Conservation (phyloP, 2,329 filamentous ascomycete genomes). For the Hymenoscyphus infarciens region DNA sequence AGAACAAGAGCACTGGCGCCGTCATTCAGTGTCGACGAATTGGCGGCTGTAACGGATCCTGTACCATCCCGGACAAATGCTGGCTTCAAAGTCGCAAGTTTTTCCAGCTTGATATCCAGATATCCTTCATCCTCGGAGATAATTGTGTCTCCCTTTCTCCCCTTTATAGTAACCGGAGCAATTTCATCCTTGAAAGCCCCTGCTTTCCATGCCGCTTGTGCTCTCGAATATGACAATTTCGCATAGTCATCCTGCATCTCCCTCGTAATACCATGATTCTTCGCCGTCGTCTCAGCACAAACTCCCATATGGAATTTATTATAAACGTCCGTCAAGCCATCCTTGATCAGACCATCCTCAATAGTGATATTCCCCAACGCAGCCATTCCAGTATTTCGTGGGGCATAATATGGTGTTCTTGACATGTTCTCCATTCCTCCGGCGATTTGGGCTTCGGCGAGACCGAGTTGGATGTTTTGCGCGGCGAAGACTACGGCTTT, state of each 20-base stretch:
- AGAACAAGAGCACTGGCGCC: slow-evolving; percentile 88
- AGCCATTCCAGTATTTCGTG: slow-evolving; percentile 75
- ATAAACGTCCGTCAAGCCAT: slow-evolving; percentile 94
- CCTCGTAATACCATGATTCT: slow-evolving; percentile 75
- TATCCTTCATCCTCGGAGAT: slow-evolving; percentile 86
- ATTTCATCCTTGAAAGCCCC: slow-evolving; percentile 87
- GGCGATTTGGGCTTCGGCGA: slow-evolving; percentile 83
- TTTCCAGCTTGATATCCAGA: slow-evolving; percentile 80
- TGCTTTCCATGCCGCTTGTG: slow-evolving; percentile 83
- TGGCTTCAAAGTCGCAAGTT: slow-evolving; percentile 81
- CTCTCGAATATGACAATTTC: slow-evolving; percentile 82
- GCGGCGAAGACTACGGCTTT: slow-evolving; percentile 90
- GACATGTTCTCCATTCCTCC: slow-evolving; percentile 99
- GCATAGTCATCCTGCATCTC: slow-evolving; percentile 91
- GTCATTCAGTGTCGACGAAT: slow-evolving; percentile 91
- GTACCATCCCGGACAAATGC: slow-evolving; percentile 84
- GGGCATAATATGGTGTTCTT: slow-evolving; percentile 84
- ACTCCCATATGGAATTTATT: slow-evolving; percentile 98
- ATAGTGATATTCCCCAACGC: slow-evolving; percentile 83
- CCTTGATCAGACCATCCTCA: slow-evolving; percentile 90
- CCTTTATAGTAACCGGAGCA: slow-evolving; percentile 78
- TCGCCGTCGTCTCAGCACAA: slow-evolving; percentile 91
- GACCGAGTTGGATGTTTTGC: slow-evolving; percentile 89
- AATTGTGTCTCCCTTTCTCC: slow-evolving; percentile 76
- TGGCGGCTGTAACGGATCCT: slow-evolving; percentile 90